Percentiles rank a stretch among this genome's conserved stretches.
Conservation (phyloP, 768 basidiomycete species). For the Naganishia vishniacii region DNA sequence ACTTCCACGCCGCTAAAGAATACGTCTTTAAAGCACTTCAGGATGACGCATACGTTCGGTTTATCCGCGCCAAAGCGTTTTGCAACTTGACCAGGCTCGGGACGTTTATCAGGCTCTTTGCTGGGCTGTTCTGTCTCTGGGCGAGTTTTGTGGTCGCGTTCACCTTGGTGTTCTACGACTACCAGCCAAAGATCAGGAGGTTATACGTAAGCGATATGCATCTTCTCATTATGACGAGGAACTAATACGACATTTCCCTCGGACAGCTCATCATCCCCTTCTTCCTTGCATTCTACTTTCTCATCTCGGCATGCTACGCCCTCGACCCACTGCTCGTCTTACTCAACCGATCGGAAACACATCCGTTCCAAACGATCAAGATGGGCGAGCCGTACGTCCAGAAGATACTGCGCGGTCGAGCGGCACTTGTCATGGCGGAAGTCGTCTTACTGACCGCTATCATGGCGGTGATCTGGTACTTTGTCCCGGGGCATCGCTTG, state of each 20-base stretch:
- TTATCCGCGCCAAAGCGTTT: slow-evolving; percentile 94
- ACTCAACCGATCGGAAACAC: slow-evolving; percentile 88
- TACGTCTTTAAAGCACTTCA: slow-evolving; percentile 96
- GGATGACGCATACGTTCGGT: slow-evolving; percentile 62
- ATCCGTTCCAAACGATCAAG: slow-evolving; percentile 85
- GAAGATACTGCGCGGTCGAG: slow-evolving; percentile 80
- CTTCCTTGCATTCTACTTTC: slow-evolving; percentile 76
- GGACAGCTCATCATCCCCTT: slow-evolving; percentile 88
- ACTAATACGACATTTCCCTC: background rate
- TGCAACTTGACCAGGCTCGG: slow-evolving; percentile 91
- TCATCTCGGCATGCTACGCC: slow-evolving; percentile 94
- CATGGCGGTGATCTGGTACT: slow-evolving; percentile 88
- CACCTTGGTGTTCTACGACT: slow-evolving; percentile 87
- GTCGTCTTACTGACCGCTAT: slow-evolving; percentile 65
- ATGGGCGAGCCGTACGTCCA: slow-evolving; percentile 92
- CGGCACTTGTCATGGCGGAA: slow-evolving; percentile 69
- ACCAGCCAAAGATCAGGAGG: slow-evolving; percentile 81
- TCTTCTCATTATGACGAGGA: background rate
- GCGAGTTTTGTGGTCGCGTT: slow-evolving; percentile 87
- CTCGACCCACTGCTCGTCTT: slow-evolving; percentile 94
- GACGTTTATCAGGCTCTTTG: slow-evolving; percentile 74
- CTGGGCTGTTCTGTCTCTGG: slow-evolving; percentile 83
- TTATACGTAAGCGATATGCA: slow-evolving; percentile 72
- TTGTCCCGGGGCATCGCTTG: slow-evolving; percentile 87
- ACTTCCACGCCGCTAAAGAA: slow-evolving; percentile 96